A percentile compares a stretch with the other conserved stretches of the same genome.
Evolutionary conservation across 345 rosid species (phyloP).

Genomic region (Aethionema arabicum): DNA sequence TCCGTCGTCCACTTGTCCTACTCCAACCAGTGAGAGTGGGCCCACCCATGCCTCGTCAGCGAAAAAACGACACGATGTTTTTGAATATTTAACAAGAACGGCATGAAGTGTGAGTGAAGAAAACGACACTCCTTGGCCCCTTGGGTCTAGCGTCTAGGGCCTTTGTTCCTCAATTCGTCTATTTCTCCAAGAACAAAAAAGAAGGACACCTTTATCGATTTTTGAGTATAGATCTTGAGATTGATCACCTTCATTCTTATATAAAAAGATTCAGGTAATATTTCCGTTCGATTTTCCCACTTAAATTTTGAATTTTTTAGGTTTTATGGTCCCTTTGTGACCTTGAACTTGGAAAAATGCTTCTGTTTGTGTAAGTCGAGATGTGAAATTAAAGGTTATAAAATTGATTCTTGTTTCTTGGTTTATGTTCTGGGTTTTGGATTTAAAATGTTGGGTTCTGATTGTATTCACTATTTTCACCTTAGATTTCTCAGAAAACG

Average conservation of each 20-base stretch:
- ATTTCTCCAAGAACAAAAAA: conserved; percentile 3
- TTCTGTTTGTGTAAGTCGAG: conserved; percentile 19
- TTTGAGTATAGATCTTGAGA: conserved; percentile 36
- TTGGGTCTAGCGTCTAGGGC: conserved; percentile 20
- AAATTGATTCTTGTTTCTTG: conserved; percentile 7
- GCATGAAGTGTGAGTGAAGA: neutral
- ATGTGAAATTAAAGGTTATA: conserved; percentile 11
- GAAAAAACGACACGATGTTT: conserved; percentile 7
- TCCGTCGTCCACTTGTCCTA: conserved; percentile 31
- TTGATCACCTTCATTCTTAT: conserved; percentile 26
- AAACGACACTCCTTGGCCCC: conserved; percentile 10
- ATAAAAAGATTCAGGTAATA: conserved; percentile 15
- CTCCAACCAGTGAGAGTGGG: conserved; percentile 4
- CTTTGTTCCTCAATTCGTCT: conserved; percentile 33
- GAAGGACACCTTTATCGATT: conserved; percentile 25
- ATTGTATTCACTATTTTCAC: too few relatives aligned
- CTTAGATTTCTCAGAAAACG: neutral
- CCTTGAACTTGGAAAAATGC: conserved; percentile 11
- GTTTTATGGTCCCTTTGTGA: conserved; percentile 1
- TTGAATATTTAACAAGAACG: neutral
- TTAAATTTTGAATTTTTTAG: conserved; percentile 5
- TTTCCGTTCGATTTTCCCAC: conserved; percentile 1
- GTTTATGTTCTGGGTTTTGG: conserved; percentile 4
- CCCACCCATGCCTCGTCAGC: neutral
- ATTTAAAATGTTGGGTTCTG: conserved; percentile 6